Evolutionary conservation across 228 moss, liverwort and hornwort genomes (phyloP).

Genomic region (Sphagnum magellanicum): DNA sequence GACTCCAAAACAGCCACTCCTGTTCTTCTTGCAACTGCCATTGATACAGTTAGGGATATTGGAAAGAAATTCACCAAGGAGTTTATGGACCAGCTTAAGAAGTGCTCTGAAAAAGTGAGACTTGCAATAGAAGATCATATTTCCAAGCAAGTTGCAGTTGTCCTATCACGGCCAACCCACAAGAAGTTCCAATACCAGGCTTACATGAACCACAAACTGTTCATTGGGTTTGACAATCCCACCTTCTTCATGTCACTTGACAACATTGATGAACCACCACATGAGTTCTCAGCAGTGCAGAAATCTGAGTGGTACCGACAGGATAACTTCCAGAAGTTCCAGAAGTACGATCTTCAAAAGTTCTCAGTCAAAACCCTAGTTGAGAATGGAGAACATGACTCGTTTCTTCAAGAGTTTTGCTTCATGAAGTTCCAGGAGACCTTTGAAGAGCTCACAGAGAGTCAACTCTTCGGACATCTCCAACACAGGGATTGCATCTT

Average conservation of each 20-base stretch:
- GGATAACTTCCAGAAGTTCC: slow-evolving; percentile 9
- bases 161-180: slow-evolving; percentile 12
- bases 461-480: not conserved
- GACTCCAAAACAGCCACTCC: slow-evolving; percentile 26
- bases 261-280: not conserved
- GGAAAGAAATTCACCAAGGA: slow-evolving; percentile 18
- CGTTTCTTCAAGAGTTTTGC: slow-evolving; percentile 11
- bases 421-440: slow-evolving; percentile 1
- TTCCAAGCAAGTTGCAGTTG: not conserved
- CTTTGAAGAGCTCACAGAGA: not conserved
- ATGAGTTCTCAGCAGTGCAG: too few species aligned
- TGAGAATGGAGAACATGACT: not conserved
- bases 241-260: not conserved
- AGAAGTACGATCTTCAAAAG: slow-evolving; percentile 18
- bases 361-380: slow-evolving; percentile 4
- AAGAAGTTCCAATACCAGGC: slow-evolving; percentile 23
- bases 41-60: slow-evolving; percentile 19
- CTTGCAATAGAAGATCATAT: not conserved
- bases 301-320: not conserved
- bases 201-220: slow-evolving; percentile 6
- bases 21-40: slow-evolving; percentile 15
- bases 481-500: not conserved
- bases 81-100: not conserved
- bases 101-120: not conserved
- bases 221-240: not conserved